Base-by-base conservation (phyloP, 257 asterid genomes). In the Scutellaria barbata region DNA sequence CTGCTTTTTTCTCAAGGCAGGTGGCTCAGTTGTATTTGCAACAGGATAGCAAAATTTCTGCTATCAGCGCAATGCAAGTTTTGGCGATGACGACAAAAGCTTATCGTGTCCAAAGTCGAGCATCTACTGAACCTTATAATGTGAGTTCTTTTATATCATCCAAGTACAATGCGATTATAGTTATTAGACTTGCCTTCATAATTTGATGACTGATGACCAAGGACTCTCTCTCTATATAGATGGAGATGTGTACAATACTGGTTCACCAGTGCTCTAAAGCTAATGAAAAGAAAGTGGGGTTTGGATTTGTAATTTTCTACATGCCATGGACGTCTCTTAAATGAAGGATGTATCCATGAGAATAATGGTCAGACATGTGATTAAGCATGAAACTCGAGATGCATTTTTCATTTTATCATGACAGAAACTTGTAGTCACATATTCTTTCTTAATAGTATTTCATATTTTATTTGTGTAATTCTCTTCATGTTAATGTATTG, bases 1-100 rank as follows among this genome's bases (percentile, higher is more conserved):
- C 99, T 84, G 99, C 99, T 66, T 94, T 94, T 79, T 94, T 94
- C 89, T 94, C 96, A 41, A 83, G 99, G 83, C 99, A 84, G 88
- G 97, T 94, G 76, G 96, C 99, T 74, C 99, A 89, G 84, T 82
- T 94, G 80, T 94, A 94, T 85, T 85, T 89, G 89, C 99, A 91
- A 75, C 99, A 94, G 80, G 97, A 91, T 74, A 89, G 86, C 74
- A 88, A 92, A 79, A 79, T 86, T 80, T 96, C 99, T 56, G 99
- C 99, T 54, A 94, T 88, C 64, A 91, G 99, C 68, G 97, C 99
- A 59, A 86, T 91, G 96, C 99, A 94, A 88, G 97, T 94, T 69
- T 81, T 94, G 88, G 97, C 99, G 41, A 91, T 94, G 96, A 94
- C 99, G 58, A 89, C 99, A 22, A 88, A 89, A 83, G 96, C 97